phyloP scores from a whole-genome alignment of 1,139 yeast species.

The Yamadazyma songkhlaensis region DNA sequence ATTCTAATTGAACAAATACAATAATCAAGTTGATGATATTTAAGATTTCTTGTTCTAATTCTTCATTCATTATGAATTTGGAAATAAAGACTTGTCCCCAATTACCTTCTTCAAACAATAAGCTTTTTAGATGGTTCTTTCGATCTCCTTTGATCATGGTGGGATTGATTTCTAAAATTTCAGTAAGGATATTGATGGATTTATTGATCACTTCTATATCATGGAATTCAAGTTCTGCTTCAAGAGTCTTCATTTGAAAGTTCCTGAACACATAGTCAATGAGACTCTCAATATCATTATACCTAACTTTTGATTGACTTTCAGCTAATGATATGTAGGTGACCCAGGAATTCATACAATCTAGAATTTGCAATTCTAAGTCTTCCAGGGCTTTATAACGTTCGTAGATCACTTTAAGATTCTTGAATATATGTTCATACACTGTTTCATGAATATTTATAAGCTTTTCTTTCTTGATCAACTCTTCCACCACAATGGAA shows the following conservation, averaged over 20 bases:
- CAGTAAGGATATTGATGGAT: constrained; percentile 38
- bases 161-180: constrained; percentile 47
- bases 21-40: constrained; percentile 52
- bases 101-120: constrained; percentile 34
- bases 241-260: constrained; percentile 12
- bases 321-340: constrained; percentile 34
- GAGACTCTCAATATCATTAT: constrained; percentile 20
- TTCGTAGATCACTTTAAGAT: constrained; percentile 7
- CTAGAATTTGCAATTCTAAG: constrained; percentile 23
- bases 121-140: constrained; percentile 22
- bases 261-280: constrained; percentile 20
- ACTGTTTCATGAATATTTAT: constrained; percentile 28
- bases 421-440: constrained; percentile 22
- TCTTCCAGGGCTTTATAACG: constrained; percentile 8
- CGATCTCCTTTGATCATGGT: constrained; percentile 28
- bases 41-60: constrained; percentile 41
- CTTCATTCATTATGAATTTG: constrained; percentile 19
- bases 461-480: constrained; percentile 31
- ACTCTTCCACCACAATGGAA: constrained; percentile 58
- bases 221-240: constrained; percentile 11
- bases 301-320: constrained; percentile 32
- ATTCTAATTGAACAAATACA: constrained; percentile 50
- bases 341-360: constrained; percentile 34
- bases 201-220: constrained; percentile 22
- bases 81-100: constrained; percentile 40